phyloP scores from a whole-genome alignment of 1,284 basidiomycete species.

The Tilletia caries region DNA sequence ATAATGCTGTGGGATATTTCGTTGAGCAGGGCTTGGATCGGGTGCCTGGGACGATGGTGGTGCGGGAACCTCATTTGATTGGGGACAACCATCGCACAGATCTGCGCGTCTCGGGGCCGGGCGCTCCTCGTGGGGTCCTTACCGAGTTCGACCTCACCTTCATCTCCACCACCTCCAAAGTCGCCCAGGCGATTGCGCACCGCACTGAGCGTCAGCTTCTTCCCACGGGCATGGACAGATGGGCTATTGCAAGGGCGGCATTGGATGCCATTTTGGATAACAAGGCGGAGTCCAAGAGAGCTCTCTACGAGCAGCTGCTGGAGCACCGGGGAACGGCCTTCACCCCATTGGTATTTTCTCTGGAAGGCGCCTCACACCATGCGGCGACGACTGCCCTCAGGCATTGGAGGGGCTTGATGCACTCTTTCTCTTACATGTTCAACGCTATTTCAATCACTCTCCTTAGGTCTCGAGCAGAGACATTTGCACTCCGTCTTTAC shows the following conservation, averaged over 20 bases:
- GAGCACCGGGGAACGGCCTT: neutral
- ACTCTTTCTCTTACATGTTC: conserved; percentile 1
- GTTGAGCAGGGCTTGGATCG: too few species aligned
- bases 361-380: neutral
- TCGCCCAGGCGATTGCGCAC: neutral
- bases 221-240: neutral
- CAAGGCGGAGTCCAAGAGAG: neutral
- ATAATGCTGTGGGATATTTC: neutral
- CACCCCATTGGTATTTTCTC: neutral
- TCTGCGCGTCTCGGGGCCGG: neutral
- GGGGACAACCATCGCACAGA: neutral
- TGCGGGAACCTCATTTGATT: too few species aligned
- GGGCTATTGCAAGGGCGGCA: too few species aligned
- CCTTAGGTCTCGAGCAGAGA: neutral
- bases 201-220: neutral
- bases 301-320: neutral
- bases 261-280: too few species aligned
- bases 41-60: too few species aligned
- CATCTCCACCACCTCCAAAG: neutral
- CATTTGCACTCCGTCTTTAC: neutral
- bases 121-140: neutral
- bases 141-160: neutral
- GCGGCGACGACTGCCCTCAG: neutral
- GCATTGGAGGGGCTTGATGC: neutral
- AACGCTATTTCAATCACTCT: neutral